These are phyloP conservation scores for Pichia membranifaciens DNA, from an alignment of 805 yeast species.

Conservation along the genomic window DNA sequence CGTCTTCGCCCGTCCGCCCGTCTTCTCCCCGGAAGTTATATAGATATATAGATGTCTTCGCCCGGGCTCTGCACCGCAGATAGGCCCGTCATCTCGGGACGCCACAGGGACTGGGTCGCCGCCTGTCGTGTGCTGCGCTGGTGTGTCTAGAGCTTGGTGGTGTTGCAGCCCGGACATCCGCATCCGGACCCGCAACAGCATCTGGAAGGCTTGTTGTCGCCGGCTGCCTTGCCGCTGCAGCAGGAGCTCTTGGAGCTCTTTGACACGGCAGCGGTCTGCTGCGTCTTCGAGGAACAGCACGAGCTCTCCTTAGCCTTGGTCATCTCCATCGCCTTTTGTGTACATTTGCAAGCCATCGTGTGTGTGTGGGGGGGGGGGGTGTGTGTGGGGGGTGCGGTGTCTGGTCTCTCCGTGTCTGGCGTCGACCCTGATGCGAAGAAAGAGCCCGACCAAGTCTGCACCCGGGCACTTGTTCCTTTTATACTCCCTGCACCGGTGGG, in stretches of 20 bases:
- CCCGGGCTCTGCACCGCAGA: too few species aligned
- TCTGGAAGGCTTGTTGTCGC: constrained; percentile 14
- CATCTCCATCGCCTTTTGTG: constrained; percentile 14
- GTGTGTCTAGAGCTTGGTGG: constrained; percentile 29
- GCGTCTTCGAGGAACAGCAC: not conserved
- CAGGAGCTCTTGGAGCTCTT: constrained; percentile 11
- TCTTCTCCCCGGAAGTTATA: too few species aligned
- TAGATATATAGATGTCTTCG: too few species aligned
- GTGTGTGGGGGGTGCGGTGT: not conserved
- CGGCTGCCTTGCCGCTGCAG: constrained; percentile 23
- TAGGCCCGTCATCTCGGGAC: too few species aligned
- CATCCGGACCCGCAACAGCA: constrained; percentile 34
- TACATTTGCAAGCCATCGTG: constrained; percentile 24
- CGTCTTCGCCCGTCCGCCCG: too few species aligned
- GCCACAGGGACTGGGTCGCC: too few species aligned
- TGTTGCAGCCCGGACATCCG: constrained; percentile 32
- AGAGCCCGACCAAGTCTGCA: too few species aligned
- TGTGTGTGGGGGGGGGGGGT: constrained; percentile 6
- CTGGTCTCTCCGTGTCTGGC: too few species aligned
- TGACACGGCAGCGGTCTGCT: constrained; percentile 6
- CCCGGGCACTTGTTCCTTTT: not conserved
- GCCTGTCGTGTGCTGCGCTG: too few species aligned
- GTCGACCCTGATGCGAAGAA: too few species aligned
- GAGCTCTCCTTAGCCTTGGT: not conserved
- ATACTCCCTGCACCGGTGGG: not conserved